Evolutionary conservation across 164 flowering plant genomes (phyloP).

Genomic region (Tetrastigma voinierianum): DNA sequence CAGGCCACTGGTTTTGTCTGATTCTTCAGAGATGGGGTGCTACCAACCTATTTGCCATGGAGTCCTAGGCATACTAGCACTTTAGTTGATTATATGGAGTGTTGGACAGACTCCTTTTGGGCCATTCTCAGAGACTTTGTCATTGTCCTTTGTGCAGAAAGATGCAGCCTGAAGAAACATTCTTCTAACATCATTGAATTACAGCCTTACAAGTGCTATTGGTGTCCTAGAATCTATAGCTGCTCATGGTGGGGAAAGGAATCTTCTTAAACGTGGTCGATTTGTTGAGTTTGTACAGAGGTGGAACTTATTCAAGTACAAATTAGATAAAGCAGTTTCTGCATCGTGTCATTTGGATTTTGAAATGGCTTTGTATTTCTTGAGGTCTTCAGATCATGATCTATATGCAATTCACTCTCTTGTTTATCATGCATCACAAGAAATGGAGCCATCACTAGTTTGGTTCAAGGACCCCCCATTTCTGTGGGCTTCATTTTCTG

Average conservation of each 20-base stretch:
- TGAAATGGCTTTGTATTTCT: constrained; percentile 69
- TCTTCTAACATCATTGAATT: constrained; percentile 74
- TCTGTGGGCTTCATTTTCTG: constrained; percentile 70
- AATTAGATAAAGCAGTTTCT: constrained; percentile 79
- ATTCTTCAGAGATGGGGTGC: too few species aligned
- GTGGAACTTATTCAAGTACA: constrained; percentile 86
- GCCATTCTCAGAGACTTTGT: constrained; percentile 80
- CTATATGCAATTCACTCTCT: constrained; percentile 75
- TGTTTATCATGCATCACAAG: constrained; percentile 73
- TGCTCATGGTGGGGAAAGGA: constrained; percentile 79
- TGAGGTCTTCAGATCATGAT: constrained; percentile 86
- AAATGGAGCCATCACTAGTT: constrained; percentile 75
- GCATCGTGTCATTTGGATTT: constrained; percentile 86
- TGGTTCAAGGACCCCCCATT: constrained; percentile 97
- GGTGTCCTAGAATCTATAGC: constrained; percentile 73
- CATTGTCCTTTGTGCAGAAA: constrained; percentile 89
- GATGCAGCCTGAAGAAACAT: constrained; percentile 95
- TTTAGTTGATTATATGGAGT: constrained; percentile 92
- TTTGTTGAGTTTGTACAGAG: constrained; percentile 73
- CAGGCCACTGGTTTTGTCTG: constrained; percentile 83
- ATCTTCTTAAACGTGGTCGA: too few species aligned
- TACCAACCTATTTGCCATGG: too few species aligned
- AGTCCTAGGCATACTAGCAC: constrained; percentile 79
- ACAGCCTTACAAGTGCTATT: constrained; percentile 70
- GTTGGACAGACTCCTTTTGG: constrained; percentile 97